Evolutionary conservation across 257 asterid genomes (phyloP).

Genomic region (Capsicum pubescens): DNA sequence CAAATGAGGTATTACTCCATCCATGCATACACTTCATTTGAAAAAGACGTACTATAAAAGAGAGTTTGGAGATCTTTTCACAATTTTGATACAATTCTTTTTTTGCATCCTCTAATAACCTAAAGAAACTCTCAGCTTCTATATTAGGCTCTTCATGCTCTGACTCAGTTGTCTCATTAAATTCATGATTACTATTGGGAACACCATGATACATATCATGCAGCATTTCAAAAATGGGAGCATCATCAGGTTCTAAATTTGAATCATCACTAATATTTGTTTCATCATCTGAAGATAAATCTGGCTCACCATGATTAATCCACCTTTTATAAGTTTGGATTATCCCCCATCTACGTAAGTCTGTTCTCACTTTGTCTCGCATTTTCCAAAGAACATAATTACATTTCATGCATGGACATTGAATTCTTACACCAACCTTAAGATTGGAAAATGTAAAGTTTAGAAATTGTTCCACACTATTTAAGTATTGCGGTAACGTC

Average conservation of each 20-base stretch:
- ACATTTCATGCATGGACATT: background rate
- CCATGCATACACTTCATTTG: slow-evolving; percentile 3
- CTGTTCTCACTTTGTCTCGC: background rate
- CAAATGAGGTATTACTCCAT: slow-evolving; percentile 26
- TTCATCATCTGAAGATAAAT: background rate
- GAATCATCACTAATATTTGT: background rate
- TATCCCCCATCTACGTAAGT: background rate
- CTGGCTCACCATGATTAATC: background rate
- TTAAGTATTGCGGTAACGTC: background rate
- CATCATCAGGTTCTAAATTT: background rate
- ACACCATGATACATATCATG: background rate
- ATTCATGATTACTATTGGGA: background rate
- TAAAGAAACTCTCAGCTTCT: background rate
- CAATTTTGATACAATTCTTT: background rate
- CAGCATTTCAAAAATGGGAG: background rate
- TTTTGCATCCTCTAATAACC: background rate
- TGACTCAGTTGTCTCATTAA: background rate
- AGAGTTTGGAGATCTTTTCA: background rate
- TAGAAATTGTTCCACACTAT: background rate
- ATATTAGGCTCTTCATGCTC: background rate
- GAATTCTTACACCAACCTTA: background rate
- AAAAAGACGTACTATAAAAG: slow-evolving; percentile 10
- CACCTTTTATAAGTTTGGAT: background rate
- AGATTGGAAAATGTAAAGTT: background rate
- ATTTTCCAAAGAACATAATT: background rate